phyloP scores from a whole-genome alignment of 495 filamentous ascomycete species.

The Talaromyces proteolyticus region DNA sequence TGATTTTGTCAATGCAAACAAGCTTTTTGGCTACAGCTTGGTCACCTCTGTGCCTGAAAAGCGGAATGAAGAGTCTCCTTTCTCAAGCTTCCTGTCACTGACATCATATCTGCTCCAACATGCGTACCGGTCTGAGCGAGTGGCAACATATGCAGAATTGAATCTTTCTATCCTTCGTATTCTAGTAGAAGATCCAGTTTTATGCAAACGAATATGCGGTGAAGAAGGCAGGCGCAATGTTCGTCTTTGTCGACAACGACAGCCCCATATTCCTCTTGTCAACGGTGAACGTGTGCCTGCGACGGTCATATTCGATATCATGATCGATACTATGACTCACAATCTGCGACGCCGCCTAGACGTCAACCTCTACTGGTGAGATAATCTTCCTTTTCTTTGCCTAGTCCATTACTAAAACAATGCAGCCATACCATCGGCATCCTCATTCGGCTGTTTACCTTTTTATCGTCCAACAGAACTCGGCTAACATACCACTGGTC shows the following conservation, averaged over 20 bases:
- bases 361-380: conserved; percentile 70
- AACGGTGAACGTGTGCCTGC: conserved; percentile 64
- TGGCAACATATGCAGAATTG: conserved; percentile 75
- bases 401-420: too few relatives aligned
- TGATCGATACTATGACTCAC: conserved; percentile 89
- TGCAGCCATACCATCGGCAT: conserved; percentile 61
- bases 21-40: conserved; percentile 85
- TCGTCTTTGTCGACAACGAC: conserved; percentile 83
- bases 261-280: conserved; percentile 77
- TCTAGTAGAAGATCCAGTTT: conserved; percentile 76
- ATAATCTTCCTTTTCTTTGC: neutral
- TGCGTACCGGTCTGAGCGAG: conserved; percentile 74
- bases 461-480: conserved; percentile 72
- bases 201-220: conserved; percentile 81
- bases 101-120: conserved; percentile 92
- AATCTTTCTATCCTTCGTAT: conserved; percentile 80
- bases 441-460: conserved; percentile 73
- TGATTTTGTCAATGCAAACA: conserved; percentile 92
- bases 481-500: conserved; percentile 89
- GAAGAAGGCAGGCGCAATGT: conserved; percentile 72
- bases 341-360: conserved; percentile 84
- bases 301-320: conserved; percentile 72
- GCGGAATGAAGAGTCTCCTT: conserved; percentile 66
- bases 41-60: conserved; percentile 55
- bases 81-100: conserved; percentile 78